These are phyloP conservation scores for Heliamphora ciliata DNA, from an alignment of 179 eudicot species.

Conservation along the genomic window DNA sequence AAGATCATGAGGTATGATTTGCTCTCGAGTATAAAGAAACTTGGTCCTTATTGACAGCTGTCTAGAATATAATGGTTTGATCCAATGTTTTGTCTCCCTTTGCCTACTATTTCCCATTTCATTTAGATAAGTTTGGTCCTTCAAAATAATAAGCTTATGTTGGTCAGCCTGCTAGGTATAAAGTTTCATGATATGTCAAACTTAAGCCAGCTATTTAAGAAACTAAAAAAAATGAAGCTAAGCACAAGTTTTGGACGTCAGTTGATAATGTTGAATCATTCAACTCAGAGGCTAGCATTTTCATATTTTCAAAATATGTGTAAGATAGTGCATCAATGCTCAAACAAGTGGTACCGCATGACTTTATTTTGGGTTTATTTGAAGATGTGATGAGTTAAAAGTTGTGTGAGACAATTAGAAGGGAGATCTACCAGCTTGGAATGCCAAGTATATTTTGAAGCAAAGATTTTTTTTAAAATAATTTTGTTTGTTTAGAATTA, in stretches of 20 bases:
- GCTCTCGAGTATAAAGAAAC: neutral
- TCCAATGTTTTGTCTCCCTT: neutral
- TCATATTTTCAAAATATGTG: neutral
- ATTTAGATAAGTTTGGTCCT: neutral
- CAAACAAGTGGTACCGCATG: neutral
- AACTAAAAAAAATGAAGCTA: too few relatives aligned
- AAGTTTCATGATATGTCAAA: neutral
- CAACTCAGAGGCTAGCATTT: neutral
- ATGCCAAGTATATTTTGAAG: neutral
- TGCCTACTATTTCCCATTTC: conserved; percentile 4
- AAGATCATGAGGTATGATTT: conserved; percentile 82
- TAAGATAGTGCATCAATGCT: neutral
- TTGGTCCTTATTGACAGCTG: neutral
- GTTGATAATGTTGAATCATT: neutral
- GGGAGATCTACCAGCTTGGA: neutral
- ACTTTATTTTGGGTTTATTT: neutral
- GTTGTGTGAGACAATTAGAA: neutral
- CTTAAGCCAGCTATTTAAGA: neutral
- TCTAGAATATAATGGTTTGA: neutral
- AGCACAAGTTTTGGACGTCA: too few relatives aligned
- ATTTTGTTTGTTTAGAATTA: neutral
- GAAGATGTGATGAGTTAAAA: neutral
- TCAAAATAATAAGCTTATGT: neutral
- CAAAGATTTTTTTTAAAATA: neutral
- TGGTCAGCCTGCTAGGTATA: neutral